Evolutionary conservation across 2,329 filamentous ascomycete species (phyloP).

Genomic region (Amauroascus niger): DNA sequence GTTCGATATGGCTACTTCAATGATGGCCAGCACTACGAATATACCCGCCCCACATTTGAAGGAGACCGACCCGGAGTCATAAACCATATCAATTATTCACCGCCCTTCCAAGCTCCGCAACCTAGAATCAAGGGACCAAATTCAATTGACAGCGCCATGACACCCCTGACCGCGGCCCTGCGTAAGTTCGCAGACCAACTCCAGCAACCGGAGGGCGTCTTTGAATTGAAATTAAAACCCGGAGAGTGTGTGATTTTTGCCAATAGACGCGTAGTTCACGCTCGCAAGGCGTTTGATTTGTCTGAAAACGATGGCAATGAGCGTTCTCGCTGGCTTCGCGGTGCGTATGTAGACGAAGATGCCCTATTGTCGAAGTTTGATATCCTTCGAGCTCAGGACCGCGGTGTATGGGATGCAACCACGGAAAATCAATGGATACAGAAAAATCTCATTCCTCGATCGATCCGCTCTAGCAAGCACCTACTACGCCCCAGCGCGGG

Average conservation of each 20-base stretch:
- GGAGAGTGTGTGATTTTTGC: constrained; percentile 93
- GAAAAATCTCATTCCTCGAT: not conserved
- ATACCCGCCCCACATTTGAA: constrained; percentile 48
- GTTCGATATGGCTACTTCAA: constrained; percentile 61
- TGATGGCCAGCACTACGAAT: constrained; percentile 53
- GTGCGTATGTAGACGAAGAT: constrained; percentile 68
- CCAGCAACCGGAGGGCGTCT: constrained; percentile 50
- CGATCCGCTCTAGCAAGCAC: not conserved
- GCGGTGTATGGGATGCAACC: not conserved
- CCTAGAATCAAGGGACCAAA: not conserved
- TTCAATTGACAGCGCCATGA: not conserved
- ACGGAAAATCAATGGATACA: not conserved
- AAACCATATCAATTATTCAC: constrained; percentile 58
- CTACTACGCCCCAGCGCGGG: not conserved
- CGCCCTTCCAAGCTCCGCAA: constrained; percentile 57
- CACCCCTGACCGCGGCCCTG: constrained; percentile 37
- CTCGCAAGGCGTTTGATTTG: constrained; percentile 62
- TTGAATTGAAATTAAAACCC: constrained; percentile 61
- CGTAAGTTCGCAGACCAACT: constrained; percentile 51
- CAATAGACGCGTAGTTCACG: constrained; percentile 77
- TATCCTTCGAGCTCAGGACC: constrained; percentile 26
- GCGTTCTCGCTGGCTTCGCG: constrained; percentile 65
- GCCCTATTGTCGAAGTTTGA: constrained; percentile 45
- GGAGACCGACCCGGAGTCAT: constrained; percentile 12
- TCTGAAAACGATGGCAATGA: constrained; percentile 42